Base-by-base conservation (phyloP, 2,329 filamentous ascomycete genomes). In the Venturia carpophila region DNA sequence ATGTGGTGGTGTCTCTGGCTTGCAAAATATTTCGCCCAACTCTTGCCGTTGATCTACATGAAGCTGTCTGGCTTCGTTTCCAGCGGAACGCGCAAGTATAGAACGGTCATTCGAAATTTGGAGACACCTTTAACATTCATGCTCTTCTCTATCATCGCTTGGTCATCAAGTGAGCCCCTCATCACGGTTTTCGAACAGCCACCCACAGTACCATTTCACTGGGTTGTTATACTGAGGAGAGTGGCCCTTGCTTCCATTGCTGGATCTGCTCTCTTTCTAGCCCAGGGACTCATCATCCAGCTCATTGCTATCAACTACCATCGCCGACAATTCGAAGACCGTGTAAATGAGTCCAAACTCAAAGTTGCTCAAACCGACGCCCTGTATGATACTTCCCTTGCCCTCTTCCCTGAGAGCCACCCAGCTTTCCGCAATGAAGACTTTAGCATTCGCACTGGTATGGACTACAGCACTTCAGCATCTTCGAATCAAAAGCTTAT, bases 381-480 rank as follows among this genome's bases (percentile, higher is more conserved):
- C 17, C 83, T 96, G 67, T 94, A 91, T 72, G 90, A 94, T 67
- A 89, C 89, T 11, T 94, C 90, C 9, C 83, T 90, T 58, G 83
- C 84, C 15, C 79, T 95, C 62, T 95, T 95, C 71, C 91, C 91
- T 47, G 88, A 90, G 79, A 92, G 92, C 77, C 92, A 89, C 74
- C 80, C 77, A 17, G 90, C 94, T 71, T 95, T 96, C 69, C 78
- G 81, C 27, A 87, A 92, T 15, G 91, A 95, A 73, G 91, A 96
- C 75, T 86, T 88, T 70, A 79, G 90, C 70, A 93, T 96, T 39
- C 73, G 52, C 30, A 66, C 60, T 30, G 65, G 65, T 9, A 41
- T 65, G 19, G 34, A 62, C 73, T 89, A 88, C 72, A 89, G 91
- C 76, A 88, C 58, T 87, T 67, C 85, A 92, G 71, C 84, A 88